These are phyloP conservation scores for Handroanthus guayacan DNA, from an alignment of 257 asterid species.

Conservation along the genomic window DNA sequence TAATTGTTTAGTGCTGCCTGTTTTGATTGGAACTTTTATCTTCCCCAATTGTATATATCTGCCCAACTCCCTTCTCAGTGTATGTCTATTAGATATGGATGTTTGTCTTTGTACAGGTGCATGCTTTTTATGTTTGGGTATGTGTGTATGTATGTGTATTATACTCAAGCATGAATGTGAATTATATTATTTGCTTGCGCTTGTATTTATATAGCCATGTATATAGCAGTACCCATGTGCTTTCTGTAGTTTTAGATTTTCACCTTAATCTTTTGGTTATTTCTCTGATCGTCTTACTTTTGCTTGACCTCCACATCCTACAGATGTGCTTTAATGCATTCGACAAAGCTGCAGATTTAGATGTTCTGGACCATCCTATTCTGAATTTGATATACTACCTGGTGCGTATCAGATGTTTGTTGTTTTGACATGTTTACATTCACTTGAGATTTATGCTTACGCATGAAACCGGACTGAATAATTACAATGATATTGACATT, in stretches of 20 bases:
- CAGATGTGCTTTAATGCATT: conserved; percentile 94
- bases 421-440: not conserved
- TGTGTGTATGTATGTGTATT: not conserved
- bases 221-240: not conserved
- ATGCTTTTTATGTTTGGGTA: not conserved
- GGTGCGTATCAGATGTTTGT: conserved; percentile 50
- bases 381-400: conserved; percentile 80
- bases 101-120: not conserved
- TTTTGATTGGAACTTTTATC: not conserved
- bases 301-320: conserved; percentile 27
- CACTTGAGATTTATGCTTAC: conserved; percentile 9
- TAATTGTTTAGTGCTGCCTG: not conserved
- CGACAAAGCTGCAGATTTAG: conserved; percentile 86
- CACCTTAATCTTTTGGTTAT: not conserved
- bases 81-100: not conserved
- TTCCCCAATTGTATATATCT: not conserved
- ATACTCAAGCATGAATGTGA: no score
- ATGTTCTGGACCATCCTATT: conserved; percentile 87
- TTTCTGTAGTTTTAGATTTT: conserved; percentile 14
- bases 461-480: not conserved
- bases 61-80: not conserved
- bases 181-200: no score
- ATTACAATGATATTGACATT: not conserved
- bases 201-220: no score
- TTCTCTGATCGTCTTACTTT: conserved; percentile 23